A percentile compares a stretch with the other conserved stretches of the same genome.
Conservation (phyloP, 345 rosid genomes). For the Eucalyptus tenuipes region DNA sequence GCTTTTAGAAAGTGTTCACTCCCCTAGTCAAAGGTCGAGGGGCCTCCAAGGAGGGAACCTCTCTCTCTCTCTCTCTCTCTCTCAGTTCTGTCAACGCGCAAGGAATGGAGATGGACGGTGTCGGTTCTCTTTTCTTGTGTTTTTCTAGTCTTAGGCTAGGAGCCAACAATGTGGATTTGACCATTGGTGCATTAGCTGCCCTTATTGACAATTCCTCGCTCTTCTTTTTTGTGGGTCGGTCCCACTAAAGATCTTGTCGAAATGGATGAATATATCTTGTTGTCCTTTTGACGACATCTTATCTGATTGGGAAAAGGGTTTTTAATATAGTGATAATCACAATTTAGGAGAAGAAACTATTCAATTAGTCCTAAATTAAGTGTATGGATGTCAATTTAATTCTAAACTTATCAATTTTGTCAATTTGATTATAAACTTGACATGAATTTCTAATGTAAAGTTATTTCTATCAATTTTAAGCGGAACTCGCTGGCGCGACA, state of each 20-base stretch:
- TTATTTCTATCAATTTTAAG: fast-evolving
- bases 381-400: fast-evolving
- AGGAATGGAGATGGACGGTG: neutral
- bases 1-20: neutral
- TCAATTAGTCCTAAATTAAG: fast-evolving
- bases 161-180: neutral
- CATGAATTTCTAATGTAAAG: neutral
- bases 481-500: fast-evolving
- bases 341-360: neutral
- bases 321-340: neutral
- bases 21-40: neutral
- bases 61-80: neutral
- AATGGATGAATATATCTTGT: neutral
- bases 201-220: neutral
- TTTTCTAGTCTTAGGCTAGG: neutral
- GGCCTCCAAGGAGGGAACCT: neutral
- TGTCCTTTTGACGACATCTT: neutral
- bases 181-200: neutral
- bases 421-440: neutral
- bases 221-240: neutral
- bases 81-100: neutral
- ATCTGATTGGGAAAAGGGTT: neutral
- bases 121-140: neutral
- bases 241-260: neutral
- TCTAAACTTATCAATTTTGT: fast-evolving